Evolutionary conservation across 257 asterid genomes (phyloP).

Genomic region (Mitragyna speciosa): DNA sequence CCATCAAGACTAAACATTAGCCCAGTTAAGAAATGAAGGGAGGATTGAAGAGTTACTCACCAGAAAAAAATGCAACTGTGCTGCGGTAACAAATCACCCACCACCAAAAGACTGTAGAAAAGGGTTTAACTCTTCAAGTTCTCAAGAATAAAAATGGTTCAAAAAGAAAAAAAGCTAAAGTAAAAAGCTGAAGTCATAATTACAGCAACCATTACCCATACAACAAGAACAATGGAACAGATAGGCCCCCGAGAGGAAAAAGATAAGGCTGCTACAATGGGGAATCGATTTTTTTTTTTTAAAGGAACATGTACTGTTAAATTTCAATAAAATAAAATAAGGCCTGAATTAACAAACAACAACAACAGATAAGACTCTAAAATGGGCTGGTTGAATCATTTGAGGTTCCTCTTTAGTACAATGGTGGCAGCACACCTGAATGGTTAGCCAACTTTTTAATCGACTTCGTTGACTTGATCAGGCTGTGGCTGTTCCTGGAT

Average conservation of each 20-base stretch:
- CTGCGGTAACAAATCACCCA: conserved; percentile 2
- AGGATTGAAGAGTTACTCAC: background rate
- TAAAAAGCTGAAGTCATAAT: conserved; percentile 39
- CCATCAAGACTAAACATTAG: background rate
- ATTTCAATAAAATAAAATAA: conserved; percentile 36
- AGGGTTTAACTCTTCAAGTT: conserved; percentile 14
- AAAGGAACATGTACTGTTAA: conserved; percentile 31
- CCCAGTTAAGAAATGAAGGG: background rate
- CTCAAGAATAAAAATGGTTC: conserved; percentile 23
- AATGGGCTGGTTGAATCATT: conserved; percentile 17
- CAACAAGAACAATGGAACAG: conserved; percentile 46
- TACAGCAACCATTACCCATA: conserved; percentile 42
- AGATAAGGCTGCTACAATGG: conserved; percentile 21
- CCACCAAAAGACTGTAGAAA: conserved; percentile 2
- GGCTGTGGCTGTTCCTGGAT: conserved; percentile 35
- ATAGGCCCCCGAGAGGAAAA: conserved; percentile 25
- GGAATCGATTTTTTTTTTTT: conserved; percentile 1
- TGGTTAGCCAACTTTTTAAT: conserved; percentile 11
- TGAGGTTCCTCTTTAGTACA: conserved; percentile 19
- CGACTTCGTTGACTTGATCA: conserved; percentile 52
- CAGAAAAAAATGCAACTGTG: background rate
- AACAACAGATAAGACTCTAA: conserved; percentile 11
- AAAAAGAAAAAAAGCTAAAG: conserved; percentile 34
- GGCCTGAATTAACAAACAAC: conserved; percentile 36
- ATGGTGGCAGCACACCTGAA: conserved; percentile 16